Evolutionary conservation across 495 filamentous ascomycete species (phyloP), one percentile per base, ranked within the genome.

Genomic region (Aspergillus nidulans): DNA sequence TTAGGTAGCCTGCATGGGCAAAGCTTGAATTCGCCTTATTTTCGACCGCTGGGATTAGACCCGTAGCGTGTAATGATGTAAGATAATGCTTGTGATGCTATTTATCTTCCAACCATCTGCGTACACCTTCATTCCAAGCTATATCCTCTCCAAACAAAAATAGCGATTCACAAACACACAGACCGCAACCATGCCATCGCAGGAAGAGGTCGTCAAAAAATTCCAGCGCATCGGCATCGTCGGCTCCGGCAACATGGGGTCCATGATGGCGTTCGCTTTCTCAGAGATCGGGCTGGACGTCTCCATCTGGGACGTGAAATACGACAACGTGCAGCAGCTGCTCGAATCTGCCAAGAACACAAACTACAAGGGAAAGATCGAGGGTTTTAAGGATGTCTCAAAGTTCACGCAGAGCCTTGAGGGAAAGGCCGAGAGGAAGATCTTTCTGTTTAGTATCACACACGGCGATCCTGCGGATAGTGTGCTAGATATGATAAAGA

Each of bases 381-480:
- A 66, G 18, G 69, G 66, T 1, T 75, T 68, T 55, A 59, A 70
- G 26, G 55, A 69, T 5, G 68, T 74, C 41, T 60, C 74, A 28
- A 65, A 75, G 39, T 74, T 81, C 44, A 64, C 65, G 52, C 61
- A 67, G 20, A 72, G 65, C 26, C 62, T 78, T 1, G 71, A 68
- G 28, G 70, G 65, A 19, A 46, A 65, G n/a, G 64, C 59, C 1
- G 63, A 69, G 13, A 63, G 64, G 12, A 76, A 72, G 34, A 48
- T 85, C 3, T 83, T 90, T 59, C 69, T 90, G 52, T 89, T 89
- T 63, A 84, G 79, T 19, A 74, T 88, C 43, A 82, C 88, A 0
- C 86, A 90, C 53, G 86, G 88, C n/a, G 66, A 63, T n/a, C 79
- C 82, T 0, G 85, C 79, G 10, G 88, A 90, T 61, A 77, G 72